These are phyloP conservation scores for Blastomyces gilchristii DNA, from an alignment of 2,329 filamentous ascomycete species.

Conservation along the genomic window DNA sequence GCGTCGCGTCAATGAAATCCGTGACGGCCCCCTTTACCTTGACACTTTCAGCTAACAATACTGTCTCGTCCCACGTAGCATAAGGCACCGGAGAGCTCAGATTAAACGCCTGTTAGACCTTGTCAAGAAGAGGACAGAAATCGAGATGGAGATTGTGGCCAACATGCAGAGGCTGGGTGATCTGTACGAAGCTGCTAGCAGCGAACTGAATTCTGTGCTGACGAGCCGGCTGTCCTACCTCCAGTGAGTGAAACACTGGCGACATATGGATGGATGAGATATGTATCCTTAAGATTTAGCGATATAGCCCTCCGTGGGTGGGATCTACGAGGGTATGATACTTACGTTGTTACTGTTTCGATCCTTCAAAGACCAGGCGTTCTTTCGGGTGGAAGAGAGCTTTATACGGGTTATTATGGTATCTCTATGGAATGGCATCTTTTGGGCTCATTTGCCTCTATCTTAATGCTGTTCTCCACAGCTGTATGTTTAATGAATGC, in stretches of 20 bases:
- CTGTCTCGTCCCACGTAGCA: conserved; percentile 6
- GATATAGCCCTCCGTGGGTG: not conserved
- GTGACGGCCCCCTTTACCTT: not conserved
- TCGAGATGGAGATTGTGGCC: conserved; percentile 14
- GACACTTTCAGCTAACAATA: not conserved
- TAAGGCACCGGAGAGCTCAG: conserved; percentile 10
- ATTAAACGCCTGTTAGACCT: conserved; percentile 14
- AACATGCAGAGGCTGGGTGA: conserved; percentile 11
- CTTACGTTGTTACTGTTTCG: not conserved
- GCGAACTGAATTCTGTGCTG: conserved; percentile 2
- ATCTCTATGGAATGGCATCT: not conserved
- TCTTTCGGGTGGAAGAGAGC: not conserved
- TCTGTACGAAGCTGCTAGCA: conserved; percentile 8
- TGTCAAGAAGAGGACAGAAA: conserved; percentile 14
- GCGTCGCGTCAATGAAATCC: not conserved
- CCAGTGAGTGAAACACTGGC: not conserved
- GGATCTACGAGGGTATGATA: not conserved
- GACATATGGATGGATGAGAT: not conserved
- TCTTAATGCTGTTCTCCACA: not conserved
- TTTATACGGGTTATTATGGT: not conserved
- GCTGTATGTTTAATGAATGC: not conserved
- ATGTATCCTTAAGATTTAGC: not conserved
- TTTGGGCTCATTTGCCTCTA: not conserved
- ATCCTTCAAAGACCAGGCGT: not conserved
- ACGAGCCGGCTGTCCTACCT: conserved; percentile 1